phyloP scores from a whole-genome alignment of 2,329 filamentous ascomycete species.

The Fusarium setosum region DNA sequence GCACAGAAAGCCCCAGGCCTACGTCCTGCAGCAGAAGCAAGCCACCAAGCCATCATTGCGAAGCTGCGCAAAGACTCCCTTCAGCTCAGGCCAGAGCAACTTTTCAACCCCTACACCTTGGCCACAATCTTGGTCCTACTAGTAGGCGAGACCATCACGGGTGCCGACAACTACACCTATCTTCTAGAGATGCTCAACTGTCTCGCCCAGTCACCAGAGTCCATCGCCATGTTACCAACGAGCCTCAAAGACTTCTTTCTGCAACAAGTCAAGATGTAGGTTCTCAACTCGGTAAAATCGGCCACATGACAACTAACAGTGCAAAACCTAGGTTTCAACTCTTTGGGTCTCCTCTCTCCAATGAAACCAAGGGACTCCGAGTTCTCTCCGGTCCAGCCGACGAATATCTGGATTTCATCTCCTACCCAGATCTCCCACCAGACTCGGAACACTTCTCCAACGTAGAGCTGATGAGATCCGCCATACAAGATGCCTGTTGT shows the following conservation, averaged over 20 bases:
- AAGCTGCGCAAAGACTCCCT: constrained; percentile 48
- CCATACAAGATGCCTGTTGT: constrained; percentile 41
- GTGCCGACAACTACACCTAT: constrained; percentile 50
- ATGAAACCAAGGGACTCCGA: constrained; percentile 41
- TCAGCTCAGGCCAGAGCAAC: constrained; percentile 37
- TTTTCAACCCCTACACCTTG: constrained; percentile 51
- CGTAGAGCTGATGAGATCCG: constrained; percentile 34
- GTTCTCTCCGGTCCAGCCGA: constrained; percentile 33
- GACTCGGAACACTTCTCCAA: constrained; percentile 34
- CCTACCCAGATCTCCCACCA: constrained; percentile 31
- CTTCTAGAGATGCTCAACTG: constrained; percentile 51
- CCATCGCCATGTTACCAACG: constrained; percentile 25
- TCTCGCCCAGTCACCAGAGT: constrained; percentile 38
- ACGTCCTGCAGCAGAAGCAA: constrained; percentile 46
- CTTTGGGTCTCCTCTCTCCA: constrained; percentile 44
- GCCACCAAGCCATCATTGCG: constrained; percentile 50
- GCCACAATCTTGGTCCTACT: constrained; percentile 52
- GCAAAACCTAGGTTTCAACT: constrained; percentile 44
- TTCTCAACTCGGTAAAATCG: rapidly evolving
- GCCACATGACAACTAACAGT: background rate
- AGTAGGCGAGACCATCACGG: constrained; percentile 55
- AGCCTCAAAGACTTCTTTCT: constrained; percentile 42
- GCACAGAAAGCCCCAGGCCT: constrained; percentile 46
- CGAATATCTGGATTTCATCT: constrained; percentile 44
- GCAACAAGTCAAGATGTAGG: constrained; percentile 48